These are phyloP conservation scores for Pythium utonaiense DNA, from an alignment of 352 stramenopile species.

Conservation along the genomic window DNA sequence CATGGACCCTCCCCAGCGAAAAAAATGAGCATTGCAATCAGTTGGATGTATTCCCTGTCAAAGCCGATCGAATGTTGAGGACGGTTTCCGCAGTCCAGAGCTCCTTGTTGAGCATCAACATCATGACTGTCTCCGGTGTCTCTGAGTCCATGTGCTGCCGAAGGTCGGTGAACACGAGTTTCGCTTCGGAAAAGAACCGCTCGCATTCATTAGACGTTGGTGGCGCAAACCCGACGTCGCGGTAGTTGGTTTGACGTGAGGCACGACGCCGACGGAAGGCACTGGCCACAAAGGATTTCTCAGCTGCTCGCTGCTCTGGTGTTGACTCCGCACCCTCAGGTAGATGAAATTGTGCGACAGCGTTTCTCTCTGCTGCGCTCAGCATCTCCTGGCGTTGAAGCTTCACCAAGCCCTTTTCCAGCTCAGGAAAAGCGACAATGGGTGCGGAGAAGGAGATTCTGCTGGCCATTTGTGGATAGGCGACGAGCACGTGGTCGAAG, in stretches of 20 bases:
- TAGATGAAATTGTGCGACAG: too few species aligned
- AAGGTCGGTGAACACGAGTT: conserved; percentile 3
- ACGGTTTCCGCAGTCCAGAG: too few species aligned
- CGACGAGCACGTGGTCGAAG: not conserved
- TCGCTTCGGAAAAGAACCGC: conserved; percentile 18
- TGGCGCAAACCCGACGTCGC: not conserved
- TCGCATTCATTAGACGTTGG: conserved; percentile 18
- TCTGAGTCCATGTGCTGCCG: conserved; percentile 18
- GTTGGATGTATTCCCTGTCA: too few species aligned
- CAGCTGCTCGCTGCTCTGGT: not conserved
- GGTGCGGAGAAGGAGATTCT: not conserved
- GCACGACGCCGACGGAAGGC: conserved; percentile 8
- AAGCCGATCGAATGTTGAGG: too few species aligned
- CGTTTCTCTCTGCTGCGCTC: not conserved
- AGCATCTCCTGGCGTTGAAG: not conserved
- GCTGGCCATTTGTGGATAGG: not conserved
- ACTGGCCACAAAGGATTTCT: conserved; percentile 1
- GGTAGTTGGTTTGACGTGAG: not conserved
- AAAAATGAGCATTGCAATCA: too few species aligned
- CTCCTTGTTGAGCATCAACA: not conserved
- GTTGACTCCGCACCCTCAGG: too few species aligned
- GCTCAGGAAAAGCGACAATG: not conserved
- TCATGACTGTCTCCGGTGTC: conserved; percentile 19
- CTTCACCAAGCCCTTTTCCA: not conserved
- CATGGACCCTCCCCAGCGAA: too few species aligned